Percentiles rank a stretch among this genome's conserved stretches.
Evolutionary conservation across 345 rosid genomes (phyloP).

Genomic region (Barbarea vulgaris): DNA sequence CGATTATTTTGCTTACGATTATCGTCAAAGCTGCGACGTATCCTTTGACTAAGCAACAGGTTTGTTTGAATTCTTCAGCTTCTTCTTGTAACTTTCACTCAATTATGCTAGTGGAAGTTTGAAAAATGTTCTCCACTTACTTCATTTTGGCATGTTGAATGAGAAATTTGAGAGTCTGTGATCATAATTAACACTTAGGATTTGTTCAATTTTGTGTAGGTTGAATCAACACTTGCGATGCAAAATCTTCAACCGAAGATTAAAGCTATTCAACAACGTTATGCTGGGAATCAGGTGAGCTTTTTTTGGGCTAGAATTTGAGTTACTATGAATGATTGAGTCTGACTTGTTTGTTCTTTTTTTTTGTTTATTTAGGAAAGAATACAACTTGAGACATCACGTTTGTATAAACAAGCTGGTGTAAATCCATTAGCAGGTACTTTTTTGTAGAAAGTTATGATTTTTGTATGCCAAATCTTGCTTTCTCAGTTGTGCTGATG

Average conservation of each 20-base stretch:
- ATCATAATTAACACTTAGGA: not conserved
- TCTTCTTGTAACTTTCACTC: not conserved
- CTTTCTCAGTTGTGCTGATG: conserved; percentile 3
- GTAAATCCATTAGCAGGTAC: conserved; percentile 98
- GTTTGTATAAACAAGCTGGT: conserved; percentile 90
- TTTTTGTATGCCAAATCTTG: not conserved
- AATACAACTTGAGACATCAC: conserved; percentile 94
- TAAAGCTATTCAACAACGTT: conserved; percentile 98
- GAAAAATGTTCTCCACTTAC: not conserved
- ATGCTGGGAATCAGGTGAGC: conserved; percentile 88
- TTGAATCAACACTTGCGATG: conserved; percentile 96
- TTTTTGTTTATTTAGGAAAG: conserved; percentile 62
- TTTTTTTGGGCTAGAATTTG: not conserved
- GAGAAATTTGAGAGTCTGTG: not conserved
- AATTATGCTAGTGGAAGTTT: not conserved
- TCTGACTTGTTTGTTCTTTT: conserved; percentile 23
- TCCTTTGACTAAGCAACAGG: conserved; percentile 95
- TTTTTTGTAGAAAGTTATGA: not conserved
- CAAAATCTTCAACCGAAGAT: conserved; percentile 97
- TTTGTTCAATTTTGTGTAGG: conserved; percentile 52
- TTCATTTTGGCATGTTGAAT: not conserved
- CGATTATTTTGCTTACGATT: conserved; percentile 87
- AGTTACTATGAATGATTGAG: not conserved
- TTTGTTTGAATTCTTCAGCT: conserved; percentile 4
- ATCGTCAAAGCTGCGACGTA: conserved; percentile 77